These are phyloP conservation scores for Phragmites australis DNA, from an alignment of 176 grass and related monocot genomes.

Conservation along the genomic window DNA sequence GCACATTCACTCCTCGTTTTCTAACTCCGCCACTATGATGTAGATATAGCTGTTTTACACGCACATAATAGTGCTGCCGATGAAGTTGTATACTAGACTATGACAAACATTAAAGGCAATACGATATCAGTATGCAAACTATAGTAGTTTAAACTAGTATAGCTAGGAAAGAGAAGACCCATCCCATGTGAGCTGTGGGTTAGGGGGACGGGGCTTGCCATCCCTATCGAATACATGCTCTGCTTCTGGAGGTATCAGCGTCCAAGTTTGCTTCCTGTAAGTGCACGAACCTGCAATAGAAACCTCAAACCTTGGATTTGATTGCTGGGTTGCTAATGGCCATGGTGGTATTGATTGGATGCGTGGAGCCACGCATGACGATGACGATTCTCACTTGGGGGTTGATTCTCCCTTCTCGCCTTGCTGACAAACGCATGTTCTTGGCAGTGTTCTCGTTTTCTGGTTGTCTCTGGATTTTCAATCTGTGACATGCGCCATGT, in stretches of 20 bases:
- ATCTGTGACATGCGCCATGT: neutral
- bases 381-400: neutral
- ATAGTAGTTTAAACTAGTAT: no score
- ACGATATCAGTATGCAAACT: no score
- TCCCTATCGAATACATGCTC: neutral
- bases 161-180: no score
- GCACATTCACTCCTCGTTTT: no score
- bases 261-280: constrained; percentile 22
- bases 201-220: no score
- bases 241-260: neutral
- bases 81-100: no score
- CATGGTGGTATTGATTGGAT: constrained; percentile 12
- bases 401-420: neutral
- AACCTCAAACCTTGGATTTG: no score
- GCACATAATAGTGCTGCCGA: no score
- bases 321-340: neutral
- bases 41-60: no score
- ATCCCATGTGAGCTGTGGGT: no score
- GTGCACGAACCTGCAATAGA: constrained; percentile 3
- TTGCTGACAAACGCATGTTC: neutral
- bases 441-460: neutral
- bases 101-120: no score
- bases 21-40: no score
- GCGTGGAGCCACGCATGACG: neutral
- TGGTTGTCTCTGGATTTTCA: neutral